Base-by-base conservation (phyloP, 2,329 filamentous ascomycete species). In the Microsporum audouinii region DNA sequence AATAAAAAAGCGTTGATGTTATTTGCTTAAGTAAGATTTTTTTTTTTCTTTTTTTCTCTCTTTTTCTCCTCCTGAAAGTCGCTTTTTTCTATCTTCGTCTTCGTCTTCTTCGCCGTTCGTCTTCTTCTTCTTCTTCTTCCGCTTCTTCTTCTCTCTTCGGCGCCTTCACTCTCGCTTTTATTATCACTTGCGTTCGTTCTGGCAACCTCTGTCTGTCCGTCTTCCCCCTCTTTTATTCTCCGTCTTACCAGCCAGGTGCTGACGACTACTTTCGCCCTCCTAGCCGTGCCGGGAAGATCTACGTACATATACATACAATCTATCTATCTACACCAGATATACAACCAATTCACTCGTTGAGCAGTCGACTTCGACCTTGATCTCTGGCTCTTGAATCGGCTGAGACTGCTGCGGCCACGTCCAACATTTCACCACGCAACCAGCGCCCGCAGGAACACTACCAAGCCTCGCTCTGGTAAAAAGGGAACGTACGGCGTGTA, bases 231-330 rank as follows among this genome's bases (percentile, higher is more conserved):
- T 31, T 56, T 57, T 34, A n/a, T n/a, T 31, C 51, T 23, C 56
- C 27, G 5, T 12, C 27, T 43, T 23, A 10, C 47, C 49, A 47
- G 53, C 59, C 56, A 36, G 56, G 56, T 27, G 56, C 56, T 58
- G 56, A 58, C 56, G 56, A 39, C 34, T 58, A 58, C 56, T 58
- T 58, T 58, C 38, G 10, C 36, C 36, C 23, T 56, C 51, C 51
- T 34, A 12, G 51, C 34, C n/a, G 31, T 33, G 29, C 51, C 51
- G 12, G 34, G 12, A n/a, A 31, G 14, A 56, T 38, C 51, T 12
- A 10, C 29, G 3, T 6, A n/a, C 7, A 14, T 27, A 36, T 33
- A 27, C 7, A 33, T 6, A 33, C 43, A 10, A 23, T 12, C 23
- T 6, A 23, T 10, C 23, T n/a, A 23, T 8, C 43, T n/a, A 47